A percentile compares a stretch with the other conserved stretches of the same genome.
Evolutionary conservation across 805 yeast species (phyloP).

Genomic region (Schwanniomyces pseudopolymorphus): DNA sequence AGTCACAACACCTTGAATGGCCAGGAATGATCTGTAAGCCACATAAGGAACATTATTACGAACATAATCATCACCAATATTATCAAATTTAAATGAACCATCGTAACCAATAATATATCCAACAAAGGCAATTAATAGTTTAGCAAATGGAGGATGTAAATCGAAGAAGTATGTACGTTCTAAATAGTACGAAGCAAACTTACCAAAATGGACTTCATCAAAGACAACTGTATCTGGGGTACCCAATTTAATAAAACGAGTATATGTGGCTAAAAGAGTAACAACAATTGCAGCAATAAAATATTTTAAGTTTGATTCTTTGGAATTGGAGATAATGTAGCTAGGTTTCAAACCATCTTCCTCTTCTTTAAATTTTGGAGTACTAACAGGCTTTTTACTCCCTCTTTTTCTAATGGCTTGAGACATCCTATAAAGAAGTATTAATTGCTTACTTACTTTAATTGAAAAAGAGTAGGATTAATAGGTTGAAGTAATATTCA

Average conservation of each 20-base stretch:
- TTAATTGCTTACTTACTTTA: not conserved
- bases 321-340: constrained; percentile 5
- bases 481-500: not conserved
- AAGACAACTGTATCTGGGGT: constrained; percentile 76
- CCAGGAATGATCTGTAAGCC: constrained; percentile 77
- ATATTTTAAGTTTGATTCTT: constrained; percentile 31
- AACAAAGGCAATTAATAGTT: constrained; percentile 82
- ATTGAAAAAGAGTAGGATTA: not conserved
- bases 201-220: constrained; percentile 87
- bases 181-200: constrained; percentile 80
- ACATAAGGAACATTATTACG: constrained; percentile 82
- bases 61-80: constrained; percentile 80
- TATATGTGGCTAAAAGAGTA: constrained; percentile 44
- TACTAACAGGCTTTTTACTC: constrained; percentile 18
- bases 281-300: constrained; percentile 35
- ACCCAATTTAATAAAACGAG: constrained; percentile 62
- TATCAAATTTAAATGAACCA: constrained; percentile 90
- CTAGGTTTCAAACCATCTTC: constrained; percentile 3
- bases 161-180: constrained; percentile 93
- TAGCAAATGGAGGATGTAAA: constrained; percentile 97
- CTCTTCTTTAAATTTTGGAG: constrained; percentile 4
- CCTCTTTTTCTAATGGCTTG: constrained; percentile 26
- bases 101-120: constrained; percentile 89
- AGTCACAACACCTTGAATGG: constrained; percentile 76
- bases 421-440: constrained; percentile 18